phyloP scores from a whole-genome alignment of 116 monocot species.

The Iris pallida region DNA sequence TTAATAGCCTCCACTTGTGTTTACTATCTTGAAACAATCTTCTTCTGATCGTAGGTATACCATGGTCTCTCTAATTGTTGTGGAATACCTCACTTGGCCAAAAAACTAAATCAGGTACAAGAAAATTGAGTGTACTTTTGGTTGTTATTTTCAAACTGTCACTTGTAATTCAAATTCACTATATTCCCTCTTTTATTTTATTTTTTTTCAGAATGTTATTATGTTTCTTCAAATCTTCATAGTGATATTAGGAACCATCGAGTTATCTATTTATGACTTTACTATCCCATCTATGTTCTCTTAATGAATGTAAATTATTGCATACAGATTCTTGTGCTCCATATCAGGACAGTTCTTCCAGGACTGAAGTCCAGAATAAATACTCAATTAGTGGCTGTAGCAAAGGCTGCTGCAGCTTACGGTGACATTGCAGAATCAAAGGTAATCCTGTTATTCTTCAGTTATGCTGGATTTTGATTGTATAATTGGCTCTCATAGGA shows the following conservation, averaged over 20 bases:
- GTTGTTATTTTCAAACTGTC: no score
- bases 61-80: constrained; percentile 75
- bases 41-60: constrained; percentile 50
- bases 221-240: no score
- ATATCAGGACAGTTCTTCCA: constrained; percentile 78
- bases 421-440: constrained; percentile 85
- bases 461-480: no score
- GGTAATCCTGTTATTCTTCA: constrained; percentile 27
- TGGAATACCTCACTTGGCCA: constrained; percentile 83
- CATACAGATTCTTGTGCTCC: constrained; percentile 89
- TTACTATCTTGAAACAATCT: background rate
- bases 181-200: no score
- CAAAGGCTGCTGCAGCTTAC: constrained; percentile 84
- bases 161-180: no score
- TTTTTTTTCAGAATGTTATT: no score
- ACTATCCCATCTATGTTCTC: no score
- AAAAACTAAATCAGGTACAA: constrained; percentile 85
- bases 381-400: constrained; percentile 70
- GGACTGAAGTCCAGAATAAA: constrained; percentile 79
- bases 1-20: background rate
- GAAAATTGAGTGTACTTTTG: no score
- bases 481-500: no score
- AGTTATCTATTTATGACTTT: no score
- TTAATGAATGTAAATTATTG: background rate
- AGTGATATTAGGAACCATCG: no score